Conservation (phyloP, 768 basidiomycete species). For the Rubroboletus satanas region DNA sequence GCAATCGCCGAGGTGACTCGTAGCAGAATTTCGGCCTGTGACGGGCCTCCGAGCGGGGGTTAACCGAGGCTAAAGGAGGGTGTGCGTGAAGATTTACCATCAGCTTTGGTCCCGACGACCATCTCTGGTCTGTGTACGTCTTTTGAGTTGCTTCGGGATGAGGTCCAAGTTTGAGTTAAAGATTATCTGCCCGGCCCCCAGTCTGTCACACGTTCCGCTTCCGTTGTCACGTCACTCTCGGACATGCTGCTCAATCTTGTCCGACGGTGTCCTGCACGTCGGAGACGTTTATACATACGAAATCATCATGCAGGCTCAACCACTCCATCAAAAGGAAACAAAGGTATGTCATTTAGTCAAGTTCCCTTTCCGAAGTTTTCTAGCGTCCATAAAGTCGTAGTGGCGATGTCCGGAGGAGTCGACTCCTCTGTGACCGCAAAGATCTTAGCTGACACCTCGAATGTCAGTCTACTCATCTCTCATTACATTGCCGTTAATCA, state of each 20-base stretch:
- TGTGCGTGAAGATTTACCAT: slow-evolving; percentile 25
- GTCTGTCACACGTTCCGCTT: background rate
- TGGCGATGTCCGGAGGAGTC: slow-evolving; percentile 95
- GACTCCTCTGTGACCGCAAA: slow-evolving; percentile 89
- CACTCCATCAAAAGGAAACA: slow-evolving; percentile 27
- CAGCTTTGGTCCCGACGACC: slow-evolving; percentile 41
- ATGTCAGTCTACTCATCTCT: slow-evolving; percentile 39
- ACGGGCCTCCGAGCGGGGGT: slow-evolving; percentile 48
- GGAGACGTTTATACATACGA: slow-evolving; percentile 2
- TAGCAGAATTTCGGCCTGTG: slow-evolving; percentile 86
- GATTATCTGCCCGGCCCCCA: background rate
- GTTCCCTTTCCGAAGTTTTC: background rate
- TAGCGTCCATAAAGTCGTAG: slow-evolving; percentile 53
- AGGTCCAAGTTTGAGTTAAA: background rate
- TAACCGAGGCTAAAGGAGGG: background rate
- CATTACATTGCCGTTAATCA: background rate
- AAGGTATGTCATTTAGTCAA: slow-evolving; percentile 11
- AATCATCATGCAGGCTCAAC: slow-evolving; percentile 16
- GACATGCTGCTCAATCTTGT: slow-evolving; percentile 13
- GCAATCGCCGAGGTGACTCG: slow-evolving; percentile 94
- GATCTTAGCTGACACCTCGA: slow-evolving; percentile 51
- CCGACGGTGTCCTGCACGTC: slow-evolving; percentile 7
- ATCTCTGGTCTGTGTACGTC: slow-evolving; percentile 16
- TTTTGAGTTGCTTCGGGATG: background rate
- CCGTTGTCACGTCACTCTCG: background rate